Percentiles rank a stretch among this genome's conserved stretches.
These are phyloP conservation scores for Gracilaria caudata DNA, from an alignment of 23 red algal genomes.

Conservation along the genomic window DNA sequence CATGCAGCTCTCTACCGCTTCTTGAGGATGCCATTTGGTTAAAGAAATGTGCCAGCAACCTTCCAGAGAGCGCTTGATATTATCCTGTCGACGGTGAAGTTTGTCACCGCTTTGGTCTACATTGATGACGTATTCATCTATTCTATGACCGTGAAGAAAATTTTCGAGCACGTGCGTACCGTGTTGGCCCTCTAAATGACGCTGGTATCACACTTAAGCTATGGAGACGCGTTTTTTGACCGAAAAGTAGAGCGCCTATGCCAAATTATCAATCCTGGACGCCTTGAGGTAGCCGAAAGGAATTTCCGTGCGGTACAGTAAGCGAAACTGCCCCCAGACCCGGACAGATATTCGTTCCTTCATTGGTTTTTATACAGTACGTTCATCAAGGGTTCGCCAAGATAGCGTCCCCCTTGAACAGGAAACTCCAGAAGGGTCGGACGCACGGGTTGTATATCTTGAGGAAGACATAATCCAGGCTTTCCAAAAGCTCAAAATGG, in stretches of 20 bases:
- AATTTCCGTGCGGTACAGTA: background rate
- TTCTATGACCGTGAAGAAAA: background rate
- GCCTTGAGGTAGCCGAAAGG: background rate
- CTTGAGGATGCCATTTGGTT: constrained; percentile 24
- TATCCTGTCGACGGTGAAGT: constrained; percentile 13
- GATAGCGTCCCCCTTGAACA: background rate
- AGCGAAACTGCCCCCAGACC: background rate
- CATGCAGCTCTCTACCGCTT: constrained; percentile 23
- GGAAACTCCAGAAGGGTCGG: background rate
- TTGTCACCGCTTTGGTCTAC: constrained; percentile 13
- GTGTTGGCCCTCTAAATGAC: constrained; percentile 5
- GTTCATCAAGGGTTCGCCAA: background rate
- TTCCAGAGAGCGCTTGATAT: constrained; percentile 36
- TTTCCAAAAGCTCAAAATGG: constrained; percentile 11
- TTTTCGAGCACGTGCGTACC: constrained; percentile 16
- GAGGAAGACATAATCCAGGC: background rate
- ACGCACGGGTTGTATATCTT: background rate
- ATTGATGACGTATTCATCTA: constrained; percentile 40
- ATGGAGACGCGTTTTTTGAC: constrained; percentile 17
- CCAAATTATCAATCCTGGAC: background rate
- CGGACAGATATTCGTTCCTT: constrained; percentile 14
- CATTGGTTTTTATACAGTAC: constrained; percentile 9
- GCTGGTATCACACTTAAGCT: background rate
- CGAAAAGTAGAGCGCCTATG: constrained; percentile 5
- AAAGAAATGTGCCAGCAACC: constrained; percentile 17